Conservation (phyloP, 2,329 filamentous ascomycete genomes). For the Hymenoscyphus repandus region DNA sequence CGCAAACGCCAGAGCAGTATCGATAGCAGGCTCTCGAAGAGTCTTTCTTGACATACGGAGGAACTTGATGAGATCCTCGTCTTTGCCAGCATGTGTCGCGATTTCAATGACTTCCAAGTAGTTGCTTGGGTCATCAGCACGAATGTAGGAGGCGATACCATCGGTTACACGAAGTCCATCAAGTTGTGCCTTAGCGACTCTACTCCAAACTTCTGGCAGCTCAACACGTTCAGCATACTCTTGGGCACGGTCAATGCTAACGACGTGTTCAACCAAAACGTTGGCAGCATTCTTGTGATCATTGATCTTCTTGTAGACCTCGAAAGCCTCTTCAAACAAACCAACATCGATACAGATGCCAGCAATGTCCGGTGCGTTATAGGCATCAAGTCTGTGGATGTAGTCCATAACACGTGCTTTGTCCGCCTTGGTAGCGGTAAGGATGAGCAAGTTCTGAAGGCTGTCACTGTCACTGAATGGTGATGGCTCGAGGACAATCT, state of each 20-base stretch:
- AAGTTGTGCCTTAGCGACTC: slow-evolving; percentile 94
- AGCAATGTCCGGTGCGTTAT: slow-evolving; percentile 89
- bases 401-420: slow-evolving; percentile 94
- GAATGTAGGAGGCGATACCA: slow-evolving; percentile 95
- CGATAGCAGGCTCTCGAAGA: slow-evolving; percentile 84
- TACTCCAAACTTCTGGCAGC: slow-evolving; percentile 93
- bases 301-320: slow-evolving; percentile 97
- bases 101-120: slow-evolving; percentile 95
- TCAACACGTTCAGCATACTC: slow-evolving; percentile 95
- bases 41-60: slow-evolving; percentile 97
- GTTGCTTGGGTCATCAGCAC: slow-evolving; percentile 87
- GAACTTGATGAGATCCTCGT: slow-evolving; percentile 95
- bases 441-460: slow-evolving; percentile 91
- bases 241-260: slow-evolving; percentile 95
- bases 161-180: slow-evolving; percentile 91
- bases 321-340: slow-evolving; percentile 92
- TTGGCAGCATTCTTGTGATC: slow-evolving; percentile 83
- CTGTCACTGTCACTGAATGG: slow-evolving; percentile 97
- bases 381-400: slow-evolving; percentile 84
- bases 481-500: slow-evolving; percentile 99
- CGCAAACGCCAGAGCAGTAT: slow-evolving; percentile 90
- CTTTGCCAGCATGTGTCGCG: slow-evolving; percentile 90
- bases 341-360: slow-evolving; percentile 91
- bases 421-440: slow-evolving; percentile 95
- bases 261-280: slow-evolving; percentile 91